Base-by-base conservation (phyloP, 371 early-diverging fungal species). In the Mortierella sp. region DNA sequence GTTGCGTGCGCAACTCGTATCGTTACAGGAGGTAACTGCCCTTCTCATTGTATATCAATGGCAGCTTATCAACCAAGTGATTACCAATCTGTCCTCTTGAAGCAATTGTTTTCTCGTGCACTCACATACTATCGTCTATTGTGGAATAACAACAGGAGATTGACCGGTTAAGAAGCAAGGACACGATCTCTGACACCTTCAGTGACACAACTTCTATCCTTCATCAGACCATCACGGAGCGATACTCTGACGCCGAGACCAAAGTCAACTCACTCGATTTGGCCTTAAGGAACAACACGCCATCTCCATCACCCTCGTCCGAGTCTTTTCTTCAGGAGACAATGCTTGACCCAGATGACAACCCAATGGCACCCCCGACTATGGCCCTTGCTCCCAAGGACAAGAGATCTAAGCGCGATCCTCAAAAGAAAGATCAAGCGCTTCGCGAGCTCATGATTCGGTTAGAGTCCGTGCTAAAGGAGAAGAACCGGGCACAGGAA, bases 401-500 rank as follows among this genome's bases (percentile, higher is more conserved):
- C 24, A 58, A 51, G n/a, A 30, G 54, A 14, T 50, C 42, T 21
- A 64, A 58, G 27, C 19, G 55, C 52, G 58, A 38, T 21, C 43
- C 56, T 8, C 42, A 57, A 10, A 62, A 57, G 47, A 70, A 70
- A 38, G 58, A 63, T 24, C 71, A 70, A n/a, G 71, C 71, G 13
- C 60, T 70, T 34, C 58, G 64, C 5, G 71, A 70, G 38, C 58
- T 70, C 21, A 70, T 70, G 71, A 8, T 50, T 13, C 64, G 71
- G 3, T 45, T 70, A 8, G 71, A 70, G 38, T 14, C 47, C n/a
- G 71, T 70, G 21, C 64, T 70, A 16, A 52, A 45, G 46, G 71
- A 70, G 16, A 70, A 70, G 55, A 70, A 70, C 41, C 62, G 64
- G 31, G 71, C 71, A 0, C 59, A 48, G 31, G 71, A 70, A 39